Base-by-base conservation (phyloP, 495 filamentous ascomycete genomes). In the Articulospora tetracladia region DNA sequence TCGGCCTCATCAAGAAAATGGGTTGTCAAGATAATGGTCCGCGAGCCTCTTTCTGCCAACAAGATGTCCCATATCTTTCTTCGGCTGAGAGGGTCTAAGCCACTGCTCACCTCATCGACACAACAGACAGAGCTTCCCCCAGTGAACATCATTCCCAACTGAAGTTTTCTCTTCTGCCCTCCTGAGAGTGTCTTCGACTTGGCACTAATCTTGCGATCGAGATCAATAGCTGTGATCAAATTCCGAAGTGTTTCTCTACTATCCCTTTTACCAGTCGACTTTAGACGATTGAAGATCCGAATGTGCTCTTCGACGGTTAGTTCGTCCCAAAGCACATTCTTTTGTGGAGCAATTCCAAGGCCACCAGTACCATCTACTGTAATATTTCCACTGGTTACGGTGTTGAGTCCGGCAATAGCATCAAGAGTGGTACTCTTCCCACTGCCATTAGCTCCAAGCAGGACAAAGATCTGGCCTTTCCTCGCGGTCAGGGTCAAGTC, bases 11-110 rank as follows among this genome's bases (percentile, higher is more conserved):
- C 89, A 22, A 92, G 74, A 66, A 91, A 92, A 63, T 92, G 92
- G 0, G 92, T 96, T 1, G 92, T 96, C 53, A 96, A 73, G 25
- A 96, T 83, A 53, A 93, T 89, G 0, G 91, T 92, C 53, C 91
- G 75, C 24, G 75, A 77, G 3, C 92, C 90, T 62, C 92, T 80
- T 66, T 91, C 91, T 0, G 85, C 87, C 3, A 95, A 75, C 19
- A 96, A 72, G 55, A 96, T 96, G 63, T 93, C 88, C 92, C 92
- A 96, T 55, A 96, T 88, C 71, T 92, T 96, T 11, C 90, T 74
- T 17, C 92, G 75, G 41, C 83, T 87, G 15, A 96, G 77, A 0
- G 92, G 91, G 67, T 96, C 92, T 11, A 96, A 74, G 6, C 92
- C 92, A 52, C 83, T 87, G 15, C 86, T 90, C 3, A 93, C 90